Evolutionary conservation across 169 alveolate species (phyloP).

Genomic region (Eimeria falciformis): DNA sequence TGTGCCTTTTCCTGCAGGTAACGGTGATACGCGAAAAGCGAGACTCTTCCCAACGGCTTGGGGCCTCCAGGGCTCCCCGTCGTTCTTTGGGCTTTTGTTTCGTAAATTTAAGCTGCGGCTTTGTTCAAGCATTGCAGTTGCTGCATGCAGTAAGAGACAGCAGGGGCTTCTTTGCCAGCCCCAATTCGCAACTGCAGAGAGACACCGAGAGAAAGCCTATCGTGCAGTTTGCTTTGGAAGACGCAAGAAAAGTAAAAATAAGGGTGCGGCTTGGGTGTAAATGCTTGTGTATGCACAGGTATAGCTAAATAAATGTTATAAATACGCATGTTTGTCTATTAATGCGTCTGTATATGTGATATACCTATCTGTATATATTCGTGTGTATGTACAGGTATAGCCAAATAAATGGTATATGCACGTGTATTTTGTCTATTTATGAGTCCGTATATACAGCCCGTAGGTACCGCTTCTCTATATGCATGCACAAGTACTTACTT

Average conservation of each 20-base stretch:
- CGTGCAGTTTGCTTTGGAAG: slow-evolving; percentile 10
- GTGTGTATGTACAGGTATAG: too few relatives aligned
- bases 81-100: slow-evolving; percentile 7
- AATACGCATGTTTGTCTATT: too few relatives aligned
- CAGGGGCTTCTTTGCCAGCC: not conserved
- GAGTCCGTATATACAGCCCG: too few relatives aligned
- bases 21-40: not conserved
- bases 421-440: too few relatives aligned
- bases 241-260: not conserved
- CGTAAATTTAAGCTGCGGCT: not conserved
- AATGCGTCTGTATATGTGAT: too few relatives aligned
- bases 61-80: slow-evolving; percentile 25
- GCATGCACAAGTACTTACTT: too few relatives aligned
- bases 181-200: not conserved
- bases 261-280: not conserved
- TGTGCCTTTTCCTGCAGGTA: slow-evolving; percentile 22
- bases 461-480: too few relatives aligned
- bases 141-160: slow-evolving; percentile 11
- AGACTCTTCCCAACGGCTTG: not conserved
- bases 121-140: not conserved
- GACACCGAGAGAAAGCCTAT: not conserved
- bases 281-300: not conserved
- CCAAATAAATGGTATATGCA: too few relatives aligned
- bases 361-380: too few relatives aligned
- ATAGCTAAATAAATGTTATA: too few relatives aligned